phyloP scores from a whole-genome alignment of 768 basidiomycete genomes.

The Cystobasidium onofrii region DNA sequence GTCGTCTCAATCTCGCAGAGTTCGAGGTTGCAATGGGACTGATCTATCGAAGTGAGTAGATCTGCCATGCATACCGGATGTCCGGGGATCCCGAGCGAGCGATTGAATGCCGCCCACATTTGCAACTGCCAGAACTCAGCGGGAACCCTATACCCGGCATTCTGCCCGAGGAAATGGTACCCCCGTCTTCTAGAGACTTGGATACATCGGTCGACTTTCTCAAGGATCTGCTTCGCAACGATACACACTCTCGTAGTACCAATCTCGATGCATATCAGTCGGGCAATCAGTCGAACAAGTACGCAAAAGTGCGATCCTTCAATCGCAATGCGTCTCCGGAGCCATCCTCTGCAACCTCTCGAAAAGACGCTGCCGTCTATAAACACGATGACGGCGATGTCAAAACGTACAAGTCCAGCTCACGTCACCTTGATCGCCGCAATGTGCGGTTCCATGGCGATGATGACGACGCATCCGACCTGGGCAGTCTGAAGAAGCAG shows the following conservation, averaged over 20 bases:
- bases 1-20: constrained; percentile 87
- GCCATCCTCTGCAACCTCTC: constrained; percentile 12
- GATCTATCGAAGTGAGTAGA: constrained; percentile 79
- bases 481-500: constrained; percentile 77
- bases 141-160: constrained; percentile 80
- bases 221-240: constrained; percentile 76
- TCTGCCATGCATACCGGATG: not conserved
- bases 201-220: constrained; percentile 81
- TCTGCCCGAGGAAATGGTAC: constrained; percentile 80
- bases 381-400: constrained; percentile 63
- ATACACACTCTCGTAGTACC: constrained; percentile 59
- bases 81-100: constrained; percentile 13
- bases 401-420: constrained; percentile 68
- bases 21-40: constrained; percentile 98
- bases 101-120: not conserved
- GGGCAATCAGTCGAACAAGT: constrained; percentile 51
- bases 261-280: constrained; percentile 6
- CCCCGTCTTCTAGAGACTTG: constrained; percentile 82
- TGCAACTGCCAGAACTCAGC: constrained; percentile 60
- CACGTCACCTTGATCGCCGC: constrained; percentile 75
- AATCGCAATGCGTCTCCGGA: constrained; percentile 32
- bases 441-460: constrained; percentile 66
- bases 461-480: constrained; percentile 60
- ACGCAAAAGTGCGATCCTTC: constrained; percentile 64
- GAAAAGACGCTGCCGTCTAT: constrained; percentile 82